Evolutionary conservation across 768 basidiomycete genomes (phyloP), one percentile per base, ranked within the genome.

Genomic region (Lactarius evosmus): DNA sequence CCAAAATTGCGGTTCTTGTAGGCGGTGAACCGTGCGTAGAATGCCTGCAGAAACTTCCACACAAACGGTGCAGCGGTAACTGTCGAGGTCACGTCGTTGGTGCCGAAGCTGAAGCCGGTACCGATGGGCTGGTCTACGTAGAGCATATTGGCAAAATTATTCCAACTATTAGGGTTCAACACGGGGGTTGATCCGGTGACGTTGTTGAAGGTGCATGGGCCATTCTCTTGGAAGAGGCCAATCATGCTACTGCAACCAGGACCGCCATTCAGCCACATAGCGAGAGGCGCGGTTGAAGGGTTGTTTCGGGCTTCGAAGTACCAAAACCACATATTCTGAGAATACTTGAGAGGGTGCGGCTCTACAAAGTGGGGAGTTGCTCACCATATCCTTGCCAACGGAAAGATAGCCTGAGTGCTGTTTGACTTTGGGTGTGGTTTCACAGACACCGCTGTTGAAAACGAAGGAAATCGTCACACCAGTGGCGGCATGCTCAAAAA

Each of bases 1-100:
- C 79, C 82, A 51, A 83, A 72, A 6, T 75, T 74, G 59, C 74
- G 75, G 3, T 64, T 62, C 38, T 74, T 69, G 29, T 77, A 77
- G 33, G 77, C 75, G 36, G 78, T 59, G 60, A 83, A 84, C 61
- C 76, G 75, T 17, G 27, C 27, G 50, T 51, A 51, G 50, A 51
- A 41, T n/a, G 41, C 41, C 41, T 41, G 41, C 19, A 41, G 19
- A 41, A 41, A n/a, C n/a, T 44, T 44, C 51, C 51, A 52, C 27
- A 52, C 27, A 27, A 30, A 30, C 7, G 51, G 27, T 5, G 51
- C 51, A 30, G 51, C 51, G 7, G 51, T 32, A 3, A 30, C 27
- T 16, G 51, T 52, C 27, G 27, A 27, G 16, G 1, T 30, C 27
- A 5, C 51, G 7, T 32, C 1, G 27, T 34, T 38, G 34, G 36